Conservation (phyloP, 805 yeast species). For the Cyberlindnera maritima region DNA sequence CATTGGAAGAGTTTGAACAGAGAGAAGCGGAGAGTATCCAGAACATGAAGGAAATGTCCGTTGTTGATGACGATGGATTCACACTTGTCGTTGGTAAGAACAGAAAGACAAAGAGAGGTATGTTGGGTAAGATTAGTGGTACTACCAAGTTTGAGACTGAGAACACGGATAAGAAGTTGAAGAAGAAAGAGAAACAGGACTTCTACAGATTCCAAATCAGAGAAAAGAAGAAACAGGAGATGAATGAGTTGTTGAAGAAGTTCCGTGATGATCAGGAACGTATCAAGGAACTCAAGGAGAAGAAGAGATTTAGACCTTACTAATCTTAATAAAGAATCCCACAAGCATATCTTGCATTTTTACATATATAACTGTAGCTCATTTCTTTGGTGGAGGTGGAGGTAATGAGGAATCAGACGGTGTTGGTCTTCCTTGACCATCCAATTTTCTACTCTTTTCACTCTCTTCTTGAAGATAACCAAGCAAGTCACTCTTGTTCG, state of each 20-base stretch:
- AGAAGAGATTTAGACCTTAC: conserved; percentile 83
- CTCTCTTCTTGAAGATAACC: conserved; percentile 42
- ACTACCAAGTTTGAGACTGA: conserved; percentile 36
- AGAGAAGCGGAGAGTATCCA: conserved; percentile 63
- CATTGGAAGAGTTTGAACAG: conserved; percentile 62
- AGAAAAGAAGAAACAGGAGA: conserved; percentile 87
- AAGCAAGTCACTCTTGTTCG: conserved; percentile 28
- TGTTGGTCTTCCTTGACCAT: conserved; percentile 28
- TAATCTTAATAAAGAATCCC: no score
- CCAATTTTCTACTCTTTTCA: conserved; percentile 38
- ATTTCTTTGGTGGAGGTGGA: conserved; percentile 36
- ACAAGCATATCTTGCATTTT: neutral
- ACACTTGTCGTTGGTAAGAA: conserved; percentile 86
- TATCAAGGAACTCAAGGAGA: conserved; percentile 73
- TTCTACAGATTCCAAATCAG: conserved; percentile 96
- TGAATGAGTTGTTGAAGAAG: conserved; percentile 79
- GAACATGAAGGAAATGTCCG: conserved; percentile 49
- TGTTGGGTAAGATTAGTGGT: conserved; percentile 52
- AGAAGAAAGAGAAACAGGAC: conserved; percentile 79
- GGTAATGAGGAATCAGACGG: conserved; percentile 26
- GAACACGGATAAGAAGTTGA: conserved; percentile 43
- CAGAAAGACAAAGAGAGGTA: conserved; percentile 74
- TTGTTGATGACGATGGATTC: conserved; percentile 93
- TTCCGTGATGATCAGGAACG: conserved; percentile 90
- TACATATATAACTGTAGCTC: neutral